Percentiles rank a stretch among this genome's conserved stretches.
These are phyloP conservation scores for Chaetoscypha palmicola DNA, from an alignment of 2,329 filamentous ascomycete genomes.

Conservation along the genomic window DNA sequence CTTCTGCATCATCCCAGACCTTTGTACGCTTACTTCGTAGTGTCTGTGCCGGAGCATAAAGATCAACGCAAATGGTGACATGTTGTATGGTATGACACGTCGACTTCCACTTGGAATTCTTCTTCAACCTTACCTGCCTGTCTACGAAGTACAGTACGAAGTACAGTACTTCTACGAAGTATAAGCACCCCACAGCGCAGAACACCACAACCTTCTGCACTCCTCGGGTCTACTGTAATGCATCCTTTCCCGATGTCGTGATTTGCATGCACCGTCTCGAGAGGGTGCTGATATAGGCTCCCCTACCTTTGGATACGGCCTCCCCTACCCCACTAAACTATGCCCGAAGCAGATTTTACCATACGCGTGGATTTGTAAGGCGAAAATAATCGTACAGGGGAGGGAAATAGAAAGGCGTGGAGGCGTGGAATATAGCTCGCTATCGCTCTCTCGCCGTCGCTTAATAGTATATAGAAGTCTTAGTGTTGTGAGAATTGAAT, in stretches of 20 bases:
- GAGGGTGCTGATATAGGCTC: too few species aligned
- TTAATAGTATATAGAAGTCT: too few species aligned
- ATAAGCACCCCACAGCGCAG: neutral
- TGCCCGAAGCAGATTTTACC: too few species aligned
- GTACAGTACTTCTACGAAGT: neutral
- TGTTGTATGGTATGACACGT: neutral
- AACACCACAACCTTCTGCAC: constrained; percentile 16
- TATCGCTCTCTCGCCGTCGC: too few species aligned
- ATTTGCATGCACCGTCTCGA: constrained; percentile 18
- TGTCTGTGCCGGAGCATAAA: neutral
- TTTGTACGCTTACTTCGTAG: neutral
- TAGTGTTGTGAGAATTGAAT: too few species aligned
- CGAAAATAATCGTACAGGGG: too few species aligned
- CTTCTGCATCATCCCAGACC: neutral
- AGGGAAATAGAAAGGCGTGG: neutral
- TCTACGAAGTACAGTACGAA: neutral
- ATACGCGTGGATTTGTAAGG: too few species aligned
- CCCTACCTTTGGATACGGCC: too few species aligned
- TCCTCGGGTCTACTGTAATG: too few species aligned
- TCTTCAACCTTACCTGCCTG: neutral
- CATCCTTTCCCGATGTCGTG: constrained; percentile 17
- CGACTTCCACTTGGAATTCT: neutral
- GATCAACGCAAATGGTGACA: constrained; percentile 10
- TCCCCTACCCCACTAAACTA: too few species aligned
- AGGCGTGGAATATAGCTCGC: too few species aligned